Evolutionary conservation across 78 protist species (phyloP).

Genomic region (Mantamonas sphyraenae): DNA sequence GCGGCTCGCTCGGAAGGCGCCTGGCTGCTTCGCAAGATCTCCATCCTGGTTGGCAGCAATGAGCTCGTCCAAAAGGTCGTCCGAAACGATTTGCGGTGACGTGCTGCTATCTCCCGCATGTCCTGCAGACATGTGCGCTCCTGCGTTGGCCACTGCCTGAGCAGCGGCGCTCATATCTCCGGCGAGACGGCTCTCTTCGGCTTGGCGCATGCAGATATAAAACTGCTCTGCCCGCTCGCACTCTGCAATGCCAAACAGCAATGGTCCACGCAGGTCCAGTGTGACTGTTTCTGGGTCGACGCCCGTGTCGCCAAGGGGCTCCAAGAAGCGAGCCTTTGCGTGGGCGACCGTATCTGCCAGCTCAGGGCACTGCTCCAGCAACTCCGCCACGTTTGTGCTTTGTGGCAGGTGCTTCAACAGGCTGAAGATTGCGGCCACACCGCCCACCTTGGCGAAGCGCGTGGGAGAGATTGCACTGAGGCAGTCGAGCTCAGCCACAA

Average conservation of each 20-base stretch:
- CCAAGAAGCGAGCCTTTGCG: not conserved
- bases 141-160: too few relatives aligned
- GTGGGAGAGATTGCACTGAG: not conserved
- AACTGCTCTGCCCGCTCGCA: not conserved
- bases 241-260: not conserved
- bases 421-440: not conserved
- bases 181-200: not conserved
- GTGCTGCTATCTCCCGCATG: not conserved
- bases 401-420: not conserved
- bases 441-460: not conserved
- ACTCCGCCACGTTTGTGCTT: not conserved
- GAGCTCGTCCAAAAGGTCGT: not conserved
- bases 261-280: not conserved
- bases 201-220: too few relatives aligned
- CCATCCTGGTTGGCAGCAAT: too few relatives aligned
- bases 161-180: not conserved
- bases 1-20: not conserved
- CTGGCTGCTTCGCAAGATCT: not conserved
- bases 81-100: not conserved
- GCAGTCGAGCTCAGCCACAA: not conserved
- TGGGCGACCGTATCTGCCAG: not conserved
- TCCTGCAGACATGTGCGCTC: not conserved
- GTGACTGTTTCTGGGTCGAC: not conserved
- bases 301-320: not conserved
- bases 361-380: not conserved